Evolutionary conservation across 805 yeast genomes (phyloP), one percentile per base, ranked within the genome.

Genomic region (Yueomyces sp.): DNA sequence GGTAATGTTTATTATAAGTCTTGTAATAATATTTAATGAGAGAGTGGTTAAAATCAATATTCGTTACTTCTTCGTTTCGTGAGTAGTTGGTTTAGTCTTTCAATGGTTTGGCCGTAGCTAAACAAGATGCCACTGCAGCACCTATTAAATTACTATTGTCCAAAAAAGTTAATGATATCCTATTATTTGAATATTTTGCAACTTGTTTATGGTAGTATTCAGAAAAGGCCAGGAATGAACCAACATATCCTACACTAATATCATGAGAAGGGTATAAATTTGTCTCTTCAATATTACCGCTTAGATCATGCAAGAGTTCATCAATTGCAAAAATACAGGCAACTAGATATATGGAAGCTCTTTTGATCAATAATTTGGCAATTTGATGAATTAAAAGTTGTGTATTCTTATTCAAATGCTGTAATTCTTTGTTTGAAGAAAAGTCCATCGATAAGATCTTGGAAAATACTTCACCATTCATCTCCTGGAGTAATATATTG

Each of bases 131-230:
- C 29, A 57, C 47, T 8, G 56, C 55, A 6, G 60, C 55, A 30
- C 63, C 63, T 36, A 52, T 41, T 37, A 58, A 43, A 42, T 54
- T 54, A 47, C 63, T 58, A 41, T 57, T 49, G 12, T 51, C 47
- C 7, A 57, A 40, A 29, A 49, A 55, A 8, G 46, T 39, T 6
- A 58, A 46, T 28, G 44, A 40, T 11, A 56, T 45, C 3, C 31
- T 36, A 28, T 46, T 45, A 4, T 42, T 37, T 4, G 59, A 53
- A 30, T 44, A 37, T 4, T 34, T 11, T 5, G 28, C 30, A 12
- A 57, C 49, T 37, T 47, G 49, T 31, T 51, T 44, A 38, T 47
- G 51, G 41, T 53, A 56, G 37, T 40, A 45, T 12, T 40, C 39
- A 19, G 49, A 51, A 41, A 49, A 40, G n/a, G 50, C 51, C 33